Percentiles rank a stretch among this genome's conserved stretches.
phyloP scores from a whole-genome alignment of 108 stramenopile genomes.

The Aurantiochytrium sp. region DNA sequence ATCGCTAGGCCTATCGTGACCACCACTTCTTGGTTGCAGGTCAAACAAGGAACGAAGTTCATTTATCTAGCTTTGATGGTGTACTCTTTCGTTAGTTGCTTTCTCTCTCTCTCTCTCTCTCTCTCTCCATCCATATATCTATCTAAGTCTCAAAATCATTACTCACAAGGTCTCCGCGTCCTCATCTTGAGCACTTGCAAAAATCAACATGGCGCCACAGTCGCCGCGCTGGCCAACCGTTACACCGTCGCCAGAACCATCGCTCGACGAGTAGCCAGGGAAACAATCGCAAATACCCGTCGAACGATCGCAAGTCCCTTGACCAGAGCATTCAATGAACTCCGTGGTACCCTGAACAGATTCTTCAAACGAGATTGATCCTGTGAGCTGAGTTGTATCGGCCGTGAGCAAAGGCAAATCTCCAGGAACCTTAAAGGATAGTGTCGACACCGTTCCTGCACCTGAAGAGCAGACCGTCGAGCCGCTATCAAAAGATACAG shows the following conservation, averaged over 20 bases:
- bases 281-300: constrained; percentile 23
- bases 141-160: too few species aligned
- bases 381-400: not conserved
- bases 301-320: constrained; percentile 17
- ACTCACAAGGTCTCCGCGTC: too few species aligned
- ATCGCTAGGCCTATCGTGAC: too few species aligned
- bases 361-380: not conserved
- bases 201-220: constrained; percentile 14
- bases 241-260: not conserved
- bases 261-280: not conserved
- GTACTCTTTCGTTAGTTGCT: too few species aligned
- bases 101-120: too few species aligned
- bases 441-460: not conserved
- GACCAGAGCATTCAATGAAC: constrained; percentile 19
- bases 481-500: not conserved
- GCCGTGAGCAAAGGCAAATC: not conserved
- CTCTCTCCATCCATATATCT: too few species aligned
- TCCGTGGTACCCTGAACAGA: not conserved
- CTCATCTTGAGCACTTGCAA: not conserved
- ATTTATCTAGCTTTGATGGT: too few species aligned
- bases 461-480: not conserved
- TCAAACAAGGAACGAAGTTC: too few species aligned
- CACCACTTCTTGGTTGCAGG: too few species aligned
- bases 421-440: not conserved
- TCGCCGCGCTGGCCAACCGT: constrained; percentile 14